Evolutionary conservation across 345 rosid species (phyloP).

Genomic region (Rhodomyrtus tomentosa): DNA sequence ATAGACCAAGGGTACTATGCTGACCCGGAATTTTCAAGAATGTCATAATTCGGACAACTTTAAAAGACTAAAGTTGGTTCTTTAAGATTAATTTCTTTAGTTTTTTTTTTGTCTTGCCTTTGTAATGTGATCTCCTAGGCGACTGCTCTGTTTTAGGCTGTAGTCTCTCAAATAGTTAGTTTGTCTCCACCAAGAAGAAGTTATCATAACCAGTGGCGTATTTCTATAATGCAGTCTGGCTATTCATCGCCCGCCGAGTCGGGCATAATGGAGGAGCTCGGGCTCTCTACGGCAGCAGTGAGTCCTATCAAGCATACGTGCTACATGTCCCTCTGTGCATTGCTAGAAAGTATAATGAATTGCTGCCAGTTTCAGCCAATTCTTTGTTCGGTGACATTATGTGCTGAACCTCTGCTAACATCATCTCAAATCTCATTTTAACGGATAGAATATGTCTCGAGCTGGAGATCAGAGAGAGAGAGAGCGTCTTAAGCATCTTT

Average conservation of each 20-base stretch:
- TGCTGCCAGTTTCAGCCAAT: not conserved
- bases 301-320: not conserved
- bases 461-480: not conserved
- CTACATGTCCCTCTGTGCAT: not conserved
- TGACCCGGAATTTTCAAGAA: not conserved
- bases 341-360: not conserved
- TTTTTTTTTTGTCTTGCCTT: no score
- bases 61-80: not conserved
- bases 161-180: not conserved
- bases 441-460: not conserved
- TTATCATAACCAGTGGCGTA: not conserved
- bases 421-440: not conserved
- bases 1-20: not conserved
- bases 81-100: not conserved
- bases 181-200: not conserved
- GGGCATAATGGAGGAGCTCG: constrained; percentile 45
- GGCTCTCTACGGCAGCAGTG: constrained; percentile 47
- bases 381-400: not conserved
- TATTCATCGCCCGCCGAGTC: constrained; percentile 56
- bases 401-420: not conserved
- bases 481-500: no score
- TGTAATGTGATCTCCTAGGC: no score
- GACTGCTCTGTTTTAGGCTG: not conserved
- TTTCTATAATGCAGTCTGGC: constrained; percentile 23
- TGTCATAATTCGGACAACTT: not conserved